These are phyloP conservation scores for Pythium pectinolyticum DNA, from an alignment of 352 stramenopile genomes.

Conservation along the genomic window DNA sequence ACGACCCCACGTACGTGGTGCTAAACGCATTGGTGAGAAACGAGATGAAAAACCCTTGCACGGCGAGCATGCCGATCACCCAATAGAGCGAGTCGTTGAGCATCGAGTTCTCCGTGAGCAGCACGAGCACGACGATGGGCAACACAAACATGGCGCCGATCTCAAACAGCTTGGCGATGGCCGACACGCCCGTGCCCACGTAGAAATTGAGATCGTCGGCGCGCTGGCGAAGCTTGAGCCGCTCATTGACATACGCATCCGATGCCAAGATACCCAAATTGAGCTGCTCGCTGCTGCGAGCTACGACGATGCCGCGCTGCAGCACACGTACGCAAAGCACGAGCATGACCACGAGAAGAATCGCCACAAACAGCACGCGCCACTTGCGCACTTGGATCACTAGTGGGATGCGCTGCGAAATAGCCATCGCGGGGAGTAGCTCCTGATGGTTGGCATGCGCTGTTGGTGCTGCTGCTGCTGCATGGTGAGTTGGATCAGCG, in stretches of 20 bases:
- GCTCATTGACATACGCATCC: not conserved
- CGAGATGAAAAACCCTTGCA: constrained; percentile 29
- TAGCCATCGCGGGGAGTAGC: not conserved
- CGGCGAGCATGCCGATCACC: constrained; percentile 28
- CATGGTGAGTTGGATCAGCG: not conserved
- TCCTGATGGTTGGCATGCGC: not conserved
- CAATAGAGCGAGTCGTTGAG: constrained; percentile 46
- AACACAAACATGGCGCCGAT: constrained; percentile 39
- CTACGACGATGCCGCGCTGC: constrained; percentile 4
- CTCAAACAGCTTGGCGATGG: constrained; percentile 46
- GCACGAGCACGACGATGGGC: constrained; percentile 42
- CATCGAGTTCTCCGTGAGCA: constrained; percentile 39
- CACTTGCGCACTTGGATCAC: constrained; percentile 21
- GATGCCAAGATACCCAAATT: too few species aligned
- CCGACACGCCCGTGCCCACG: constrained; percentile 34
- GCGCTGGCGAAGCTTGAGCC: not conserved
- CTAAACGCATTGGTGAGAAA: constrained; percentile 49
- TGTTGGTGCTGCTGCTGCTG: not conserved
- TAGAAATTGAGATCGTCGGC: constrained; percentile 53
- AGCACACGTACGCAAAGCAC: not conserved
- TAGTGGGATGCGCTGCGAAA: constrained; percentile 16
- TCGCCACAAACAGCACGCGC: constrained; percentile 7
- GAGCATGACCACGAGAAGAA: constrained; percentile 6
- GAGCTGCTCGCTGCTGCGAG: not conserved
- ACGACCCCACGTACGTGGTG: constrained; percentile 42